These are phyloP conservation scores for Talaromyces marneffei DNA, from an alignment of 2,329 filamentous ascomycete genomes.

Conservation along the genomic window DNA sequence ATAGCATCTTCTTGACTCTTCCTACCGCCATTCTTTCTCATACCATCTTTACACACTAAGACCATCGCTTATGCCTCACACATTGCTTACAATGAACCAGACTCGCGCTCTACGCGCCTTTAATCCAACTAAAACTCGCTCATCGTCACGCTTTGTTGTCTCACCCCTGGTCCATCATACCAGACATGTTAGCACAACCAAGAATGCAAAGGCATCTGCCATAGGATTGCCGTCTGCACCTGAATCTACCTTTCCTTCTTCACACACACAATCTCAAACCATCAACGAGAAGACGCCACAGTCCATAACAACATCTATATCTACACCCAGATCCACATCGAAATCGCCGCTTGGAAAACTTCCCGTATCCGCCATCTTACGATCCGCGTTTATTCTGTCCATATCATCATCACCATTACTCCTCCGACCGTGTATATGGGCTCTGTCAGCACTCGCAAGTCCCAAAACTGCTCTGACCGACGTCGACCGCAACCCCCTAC, in stretches of 20 bases:
- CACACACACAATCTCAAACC: background rate
- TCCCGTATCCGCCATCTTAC: slow-evolving; percentile 33
- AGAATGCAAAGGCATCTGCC: slow-evolving; percentile 12
- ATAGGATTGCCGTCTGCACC: background rate
- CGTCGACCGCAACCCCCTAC: slow-evolving; percentile 44
- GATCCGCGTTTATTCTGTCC: slow-evolving; percentile 33
- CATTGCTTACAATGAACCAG: slow-evolving; percentile 6
- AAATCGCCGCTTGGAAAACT: slow-evolving; percentile 31
- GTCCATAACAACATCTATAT: background rate
- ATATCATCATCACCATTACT: slow-evolving; percentile 47
- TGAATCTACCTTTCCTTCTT: background rate
- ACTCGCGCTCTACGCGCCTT: slow-evolving; percentile 6
- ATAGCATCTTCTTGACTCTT: background rate
- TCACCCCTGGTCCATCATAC: background rate
- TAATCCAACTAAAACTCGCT: background rate
- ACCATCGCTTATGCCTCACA: background rate
- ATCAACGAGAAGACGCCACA: background rate
- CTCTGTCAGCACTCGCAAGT: slow-evolving; percentile 55
- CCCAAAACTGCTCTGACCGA: slow-evolving; percentile 42
- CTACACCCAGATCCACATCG: background rate
- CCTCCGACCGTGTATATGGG: slow-evolving; percentile 63
- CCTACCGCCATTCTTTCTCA: background rate
- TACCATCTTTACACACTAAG: background rate
- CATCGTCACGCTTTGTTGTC: background rate
- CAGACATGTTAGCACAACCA: slow-evolving; percentile 13